Evolutionary conservation across 2,329 filamentous ascomycete species (phyloP), one percentile per base, ranked within the genome.

Genomic region (Aspergillus spinulosporus): DNA sequence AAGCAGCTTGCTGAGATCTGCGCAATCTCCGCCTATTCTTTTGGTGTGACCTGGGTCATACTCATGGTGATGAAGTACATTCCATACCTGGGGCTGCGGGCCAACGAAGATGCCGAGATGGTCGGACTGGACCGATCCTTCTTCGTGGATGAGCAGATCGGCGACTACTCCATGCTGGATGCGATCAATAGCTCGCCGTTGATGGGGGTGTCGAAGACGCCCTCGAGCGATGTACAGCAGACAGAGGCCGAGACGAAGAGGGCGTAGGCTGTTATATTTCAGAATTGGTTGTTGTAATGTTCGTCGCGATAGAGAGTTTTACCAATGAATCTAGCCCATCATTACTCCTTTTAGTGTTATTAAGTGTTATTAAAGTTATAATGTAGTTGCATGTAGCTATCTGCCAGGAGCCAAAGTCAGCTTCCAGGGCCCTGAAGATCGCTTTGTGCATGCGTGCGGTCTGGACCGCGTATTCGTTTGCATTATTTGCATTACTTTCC

Each of bases 81-180:
- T 34, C 82, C 82, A 0, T 77, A 78, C 42, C 75, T 84, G 74
- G 76, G 80, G 32, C 69, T 84, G 52, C 75, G 82, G 43, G 81
- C 84, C 49, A 76, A 72, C 57, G 81, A 83, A 57, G 80, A 84
- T 64, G 78, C 73, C 3, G 82, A 84, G 68, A 80, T 81, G 72
- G 74, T 79, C 51, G 82, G 82, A 14, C 66, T 84, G 29, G 82
- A 84, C 61, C 62, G 78, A 4, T 78, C 83, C 39, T 80, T 83
- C 64, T 84, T 84, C 68, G 74, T 79, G 42, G 81, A 83, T 46
- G 82, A 84, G 71, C 77, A 82, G 69, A 82, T 84, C 65, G 79
- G 79, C 11, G 79, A 81, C 56, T 80, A 79, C 74, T 76, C 67
- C 32, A 68, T 79, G 48, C 57, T 69, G 21, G 66, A 72, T 5